These are phyloP conservation scores for Aristolochia fimbriata DNA, from an alignment of 164 flowering plant species.

Conservation along the genomic window DNA sequence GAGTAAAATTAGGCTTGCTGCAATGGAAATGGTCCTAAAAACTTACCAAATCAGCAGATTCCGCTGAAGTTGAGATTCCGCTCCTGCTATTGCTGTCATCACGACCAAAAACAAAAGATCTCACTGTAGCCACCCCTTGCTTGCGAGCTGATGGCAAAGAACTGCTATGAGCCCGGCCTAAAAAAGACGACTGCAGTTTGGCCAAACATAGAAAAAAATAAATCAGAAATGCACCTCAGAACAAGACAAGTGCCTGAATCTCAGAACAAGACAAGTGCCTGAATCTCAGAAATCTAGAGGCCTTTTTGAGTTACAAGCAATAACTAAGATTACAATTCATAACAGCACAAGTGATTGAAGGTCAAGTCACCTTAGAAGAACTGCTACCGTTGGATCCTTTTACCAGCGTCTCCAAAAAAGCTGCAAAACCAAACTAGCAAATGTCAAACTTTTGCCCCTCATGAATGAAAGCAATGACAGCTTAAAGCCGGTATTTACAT, in stretches of 20 bases:
- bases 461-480: not conserved
- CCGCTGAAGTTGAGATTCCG: slow-evolving; percentile 37
- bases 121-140: slow-evolving; percentile 32
- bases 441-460: not conserved
- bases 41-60: slow-evolving; percentile 43
- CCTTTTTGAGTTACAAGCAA: not conserved
- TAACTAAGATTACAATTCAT: too few species aligned
- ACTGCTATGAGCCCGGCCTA: slow-evolving; percentile 42
- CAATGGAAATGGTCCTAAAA: not conserved
- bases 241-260: not conserved
- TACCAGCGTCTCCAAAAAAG: slow-evolving; percentile 31
- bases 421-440: slow-evolving; percentile 29
- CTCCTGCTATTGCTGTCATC: slow-evolving; percentile 82
- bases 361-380: slow-evolving; percentile 47
- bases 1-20: not conserved
- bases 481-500: slow-evolving; percentile 25
- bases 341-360: not conserved
- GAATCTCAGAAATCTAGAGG: not conserved
- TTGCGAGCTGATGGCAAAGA: slow-evolving; percentile 43
- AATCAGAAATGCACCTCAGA: not conserved
- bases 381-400: slow-evolving; percentile 35
- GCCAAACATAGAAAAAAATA: not conserved
- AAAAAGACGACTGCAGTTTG: slow-evolving; percentile 63
- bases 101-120: slow-evolving; percentile 75
- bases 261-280: not conserved